These are phyloP conservation scores for Staphylotrichum longicolle DNA, from an alignment of 495 filamentous ascomycete species.

Conservation along the genomic window DNA sequence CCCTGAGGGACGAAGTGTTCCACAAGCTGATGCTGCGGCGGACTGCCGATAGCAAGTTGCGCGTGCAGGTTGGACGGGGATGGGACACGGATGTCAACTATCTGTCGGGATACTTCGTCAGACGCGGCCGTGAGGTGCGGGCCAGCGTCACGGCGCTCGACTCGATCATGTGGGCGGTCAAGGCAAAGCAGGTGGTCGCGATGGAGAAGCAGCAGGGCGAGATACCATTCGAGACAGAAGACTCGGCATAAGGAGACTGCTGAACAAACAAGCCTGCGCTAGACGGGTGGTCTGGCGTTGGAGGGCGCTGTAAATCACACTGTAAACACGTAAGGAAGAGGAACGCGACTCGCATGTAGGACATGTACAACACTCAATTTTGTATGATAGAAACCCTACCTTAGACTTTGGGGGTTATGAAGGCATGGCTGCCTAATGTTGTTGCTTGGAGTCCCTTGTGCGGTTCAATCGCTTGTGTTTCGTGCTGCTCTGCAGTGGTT, in stretches of 20 bases:
- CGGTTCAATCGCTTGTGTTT: neutral
- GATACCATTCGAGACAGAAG: conserved; percentile 56
- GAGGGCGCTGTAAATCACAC: neutral
- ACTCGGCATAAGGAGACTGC: conserved; percentile 62
- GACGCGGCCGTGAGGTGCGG: conserved; percentile 63
- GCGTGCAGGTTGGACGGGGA: conserved; percentile 54
- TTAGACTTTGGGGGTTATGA: neutral
- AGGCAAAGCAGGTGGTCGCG: conserved; percentile 32
- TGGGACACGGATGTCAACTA: conserved; percentile 70
- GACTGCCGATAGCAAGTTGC: conserved; percentile 61
- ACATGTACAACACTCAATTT: conserved; percentile 10
- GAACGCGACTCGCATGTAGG: conserved; percentile 4
- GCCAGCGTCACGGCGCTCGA: conserved; percentile 62
- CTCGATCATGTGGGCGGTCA: conserved; percentile 33
- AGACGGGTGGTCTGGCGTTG: too few species aligned
- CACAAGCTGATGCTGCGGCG: conserved; percentile 44
- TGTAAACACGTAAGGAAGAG: conserved; percentile 5
- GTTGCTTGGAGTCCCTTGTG: neutral
- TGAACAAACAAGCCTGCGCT: too few species aligned
- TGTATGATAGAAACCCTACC: conserved; percentile 15
- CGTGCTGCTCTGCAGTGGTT: neutral
- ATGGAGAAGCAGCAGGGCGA: conserved; percentile 20
- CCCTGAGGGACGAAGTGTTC: conserved; percentile 45
- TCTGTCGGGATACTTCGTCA: conserved; percentile 79
- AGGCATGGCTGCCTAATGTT: neutral